Base-by-base conservation (phyloP, 495 filamentous ascomycete species). In the Xeromyces bisporus region DNA sequence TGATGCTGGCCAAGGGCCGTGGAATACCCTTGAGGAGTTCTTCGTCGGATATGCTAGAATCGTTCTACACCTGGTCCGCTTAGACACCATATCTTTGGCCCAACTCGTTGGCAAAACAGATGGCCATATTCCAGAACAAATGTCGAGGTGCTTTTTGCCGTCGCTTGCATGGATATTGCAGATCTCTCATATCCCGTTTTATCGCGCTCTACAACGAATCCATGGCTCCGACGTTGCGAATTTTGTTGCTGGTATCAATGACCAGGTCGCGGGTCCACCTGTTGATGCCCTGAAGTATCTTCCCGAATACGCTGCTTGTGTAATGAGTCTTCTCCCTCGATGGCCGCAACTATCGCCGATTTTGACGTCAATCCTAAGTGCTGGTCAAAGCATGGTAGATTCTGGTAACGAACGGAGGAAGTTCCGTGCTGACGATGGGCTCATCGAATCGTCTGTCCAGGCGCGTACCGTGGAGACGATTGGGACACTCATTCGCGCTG, bases 11-110 rank as follows among this genome's bases (percentile, higher is more conserved):
- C 34, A 36, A 6, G 43, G 41, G 3, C 28, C 38, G 11, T 46
- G 46, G 39, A 20, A 18, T 3, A 47, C 43, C 24, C 33, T 62
- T 7, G 51, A 59, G 33, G 54, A 57, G 11, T 55, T 60, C 13
- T 37, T 60, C 28, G 28, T 55, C 12, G 38, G 44, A 25, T 62
- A 43, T 33, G 47, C 47, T 18, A 46, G 41, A 8, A 39, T 64
- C 13, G 35, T 54, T 2, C 29, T 60, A 6, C 58, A 58, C 18
- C 35, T 64, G 11, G 26, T 60, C 15, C 34, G 33, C n/a, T 32
- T 56, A 34, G 60, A 64, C 32, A 53, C 30, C 18, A 4, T 36
- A 7, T 13, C 41, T 10, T 30, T 60, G 28, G 37, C 31, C 10
- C 43, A 46, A 12, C 18, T 48, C 11, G 25, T 37, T 14, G 37